These are phyloP conservation scores for Ramularia collo-cygni DNA, from an alignment of 2,329 filamentous ascomycete species.

Conservation along the genomic window DNA sequence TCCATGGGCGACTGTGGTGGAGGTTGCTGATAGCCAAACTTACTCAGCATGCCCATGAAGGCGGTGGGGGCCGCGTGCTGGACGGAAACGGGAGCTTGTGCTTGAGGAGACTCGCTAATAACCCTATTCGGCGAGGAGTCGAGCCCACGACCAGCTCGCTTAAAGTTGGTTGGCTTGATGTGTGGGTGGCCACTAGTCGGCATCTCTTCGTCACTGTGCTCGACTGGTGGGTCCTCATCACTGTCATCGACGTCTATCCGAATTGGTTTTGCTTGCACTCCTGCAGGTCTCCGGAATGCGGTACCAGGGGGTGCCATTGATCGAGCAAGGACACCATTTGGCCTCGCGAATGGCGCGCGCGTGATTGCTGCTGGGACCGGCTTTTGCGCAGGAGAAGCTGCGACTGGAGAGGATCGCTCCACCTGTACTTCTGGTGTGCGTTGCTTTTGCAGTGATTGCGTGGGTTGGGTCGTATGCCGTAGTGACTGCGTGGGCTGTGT, in stretches of 20 bases:
- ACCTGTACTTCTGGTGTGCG: slow-evolving; percentile 60
- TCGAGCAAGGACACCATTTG: slow-evolving; percentile 45
- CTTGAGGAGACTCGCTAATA: slow-evolving; percentile 25
- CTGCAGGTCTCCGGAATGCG: slow-evolving; percentile 48
- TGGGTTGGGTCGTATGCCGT: slow-evolving; percentile 47
- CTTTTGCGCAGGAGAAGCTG: slow-evolving; percentile 36
- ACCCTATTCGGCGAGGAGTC: slow-evolving; percentile 26
- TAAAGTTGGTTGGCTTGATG: slow-evolving; percentile 55
- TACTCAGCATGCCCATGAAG: slow-evolving; percentile 21
- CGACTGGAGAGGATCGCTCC: slow-evolving; percentile 67
- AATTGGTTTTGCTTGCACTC: slow-evolving; percentile 17
- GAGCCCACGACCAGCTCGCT: slow-evolving; percentile 33
- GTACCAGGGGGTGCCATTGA: slow-evolving; percentile 73
- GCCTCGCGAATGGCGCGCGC: slow-evolving; percentile 20
- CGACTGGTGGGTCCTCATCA: slow-evolving; percentile 43
- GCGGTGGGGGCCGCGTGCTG: slow-evolving; percentile 1
- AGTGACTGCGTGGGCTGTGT: slow-evolving; percentile 48
- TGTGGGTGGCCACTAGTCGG: slow-evolving; percentile 39
- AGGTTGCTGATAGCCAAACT: slow-evolving; percentile 20
- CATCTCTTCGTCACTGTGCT: slow-evolving; percentile 26
- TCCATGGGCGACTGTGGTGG: slow-evolving; percentile 19
- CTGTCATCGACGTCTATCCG: slow-evolving; percentile 20
- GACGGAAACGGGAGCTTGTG: slow-evolving; percentile 4
- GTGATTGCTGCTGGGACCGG: slow-evolving; percentile 17
- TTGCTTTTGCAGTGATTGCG: slow-evolving; percentile 44